These are phyloP conservation scores for Colletotrichum costaricense DNA, from an alignment of 2,329 filamentous ascomycete species.

Conservation along the genomic window DNA sequence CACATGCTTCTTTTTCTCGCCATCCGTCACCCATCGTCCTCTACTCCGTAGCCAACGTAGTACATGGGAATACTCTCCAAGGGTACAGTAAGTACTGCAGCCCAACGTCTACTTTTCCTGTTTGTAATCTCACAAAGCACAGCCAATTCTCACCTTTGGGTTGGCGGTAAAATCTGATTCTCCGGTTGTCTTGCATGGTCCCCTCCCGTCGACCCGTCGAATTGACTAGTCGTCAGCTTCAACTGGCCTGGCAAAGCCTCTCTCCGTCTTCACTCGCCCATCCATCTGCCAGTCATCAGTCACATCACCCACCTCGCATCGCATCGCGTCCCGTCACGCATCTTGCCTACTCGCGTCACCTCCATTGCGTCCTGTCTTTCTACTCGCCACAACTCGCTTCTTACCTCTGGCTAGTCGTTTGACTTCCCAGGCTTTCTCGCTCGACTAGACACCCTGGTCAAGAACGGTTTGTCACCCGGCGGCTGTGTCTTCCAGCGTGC, in stretches of 20 bases:
- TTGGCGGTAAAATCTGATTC: neutral
- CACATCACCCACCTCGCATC: slow-evolving; percentile 25
- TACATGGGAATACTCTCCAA: neutral
- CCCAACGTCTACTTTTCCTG: neutral
- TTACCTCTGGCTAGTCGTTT: slow-evolving; percentile 11
- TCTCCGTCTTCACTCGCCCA: slow-evolving; percentile 7
- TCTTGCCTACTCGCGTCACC: slow-evolving; percentile 12
- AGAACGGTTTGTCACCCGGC: slow-evolving; percentile 12
- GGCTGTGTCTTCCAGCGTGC: slow-evolving; percentile 27
- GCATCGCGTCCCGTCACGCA: slow-evolving; percentile 27
- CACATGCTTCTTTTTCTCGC: neutral
- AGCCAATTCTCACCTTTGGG: neutral
- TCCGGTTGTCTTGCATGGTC: neutral
- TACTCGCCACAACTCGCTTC: slow-evolving; percentile 6
- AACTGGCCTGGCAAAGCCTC: neutral
- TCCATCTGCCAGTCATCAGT: slow-evolving; percentile 15
- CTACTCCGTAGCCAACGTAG: neutral
- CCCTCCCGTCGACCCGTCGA: slow-evolving; percentile 1
- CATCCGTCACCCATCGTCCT: neutral
- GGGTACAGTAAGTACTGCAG: neutral
- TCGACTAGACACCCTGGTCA: slow-evolving; percentile 18
- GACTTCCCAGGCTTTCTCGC: neutral
- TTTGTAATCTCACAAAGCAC: neutral
- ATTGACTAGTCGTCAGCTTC: slow-evolving; percentile 8
- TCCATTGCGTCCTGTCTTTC: neutral